These are phyloP conservation scores for Silene latifolia DNA, from an alignment of 148 eudicot genomes.

Conservation along the genomic window DNA sequence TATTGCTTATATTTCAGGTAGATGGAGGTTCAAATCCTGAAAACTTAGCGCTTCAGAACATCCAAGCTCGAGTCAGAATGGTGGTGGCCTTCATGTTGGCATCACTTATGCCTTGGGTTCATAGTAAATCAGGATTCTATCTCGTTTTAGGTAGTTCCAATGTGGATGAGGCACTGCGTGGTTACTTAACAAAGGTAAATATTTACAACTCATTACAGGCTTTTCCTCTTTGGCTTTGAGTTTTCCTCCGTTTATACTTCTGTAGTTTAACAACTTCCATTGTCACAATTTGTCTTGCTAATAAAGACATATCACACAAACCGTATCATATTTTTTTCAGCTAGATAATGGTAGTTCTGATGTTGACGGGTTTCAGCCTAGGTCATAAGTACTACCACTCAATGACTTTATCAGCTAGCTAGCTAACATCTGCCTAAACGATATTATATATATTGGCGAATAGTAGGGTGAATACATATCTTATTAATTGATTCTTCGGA, in stretches of 20 bases:
- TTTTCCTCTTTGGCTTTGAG: not conserved
- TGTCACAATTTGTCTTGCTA: not conserved
- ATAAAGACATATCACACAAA: not conserved
- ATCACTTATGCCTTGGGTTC: slow-evolving; percentile 97
- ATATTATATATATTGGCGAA: not conserved
- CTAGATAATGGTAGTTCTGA: too few relatives aligned
- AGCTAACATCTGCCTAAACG: too few relatives aligned
- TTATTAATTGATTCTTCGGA: not conserved
- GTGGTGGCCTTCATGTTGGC: slow-evolving; percentile 95
- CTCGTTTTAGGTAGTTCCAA: slow-evolving; percentile 93
- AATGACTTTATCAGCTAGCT: too few relatives aligned
- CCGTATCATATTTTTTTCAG: too few relatives aligned
- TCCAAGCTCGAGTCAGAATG: slow-evolving; percentile 98
- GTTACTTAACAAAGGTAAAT: slow-evolving; percentile 84
- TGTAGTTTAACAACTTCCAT: not conserved
- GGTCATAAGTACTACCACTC: too few relatives aligned
- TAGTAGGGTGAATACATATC: not conserved
- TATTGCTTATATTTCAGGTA: slow-evolving; percentile 42
- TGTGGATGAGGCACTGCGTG: slow-evolving; percentile 97
- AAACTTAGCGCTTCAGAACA: slow-evolving; percentile 87
- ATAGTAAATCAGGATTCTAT: slow-evolving; percentile 82
- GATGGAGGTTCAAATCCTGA: slow-evolving; percentile 95
- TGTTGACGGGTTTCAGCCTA: too few relatives aligned
- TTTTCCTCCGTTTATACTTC: not conserved
- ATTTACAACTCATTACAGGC: not conserved